Evolutionary conservation across 306 rosid species (phyloP).

Genomic region (Prunus dulcis): DNA sequence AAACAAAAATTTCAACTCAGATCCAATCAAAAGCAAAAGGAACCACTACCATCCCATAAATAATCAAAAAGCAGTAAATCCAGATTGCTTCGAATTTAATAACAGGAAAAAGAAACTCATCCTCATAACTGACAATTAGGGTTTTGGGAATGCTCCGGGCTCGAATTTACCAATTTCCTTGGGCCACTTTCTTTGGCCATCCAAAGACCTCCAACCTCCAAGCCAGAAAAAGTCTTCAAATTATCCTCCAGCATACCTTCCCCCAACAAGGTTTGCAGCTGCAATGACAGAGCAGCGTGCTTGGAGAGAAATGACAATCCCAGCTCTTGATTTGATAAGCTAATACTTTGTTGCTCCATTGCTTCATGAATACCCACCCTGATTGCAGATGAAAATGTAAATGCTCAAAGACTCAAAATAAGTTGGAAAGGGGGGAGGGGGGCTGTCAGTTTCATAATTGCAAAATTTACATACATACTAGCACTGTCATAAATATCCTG

Average conservation of each 20-base stretch:
- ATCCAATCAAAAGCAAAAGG: constrained; percentile 28
- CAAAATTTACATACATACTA: neutral
- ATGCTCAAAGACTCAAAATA: constrained; percentile 1
- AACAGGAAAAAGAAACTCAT: neutral
- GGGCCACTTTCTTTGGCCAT: too few species aligned
- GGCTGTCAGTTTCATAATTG: neutral
- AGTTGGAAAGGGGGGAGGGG: neutral
- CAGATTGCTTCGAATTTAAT: constrained; percentile 21
- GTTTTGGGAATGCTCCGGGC: constrained; percentile 44
- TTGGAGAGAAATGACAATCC: constrained; percentile 97
- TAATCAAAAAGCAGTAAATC: constrained; percentile 3
- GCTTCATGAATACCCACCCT: constrained; percentile 99
- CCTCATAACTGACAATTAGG: constrained; percentile 31
- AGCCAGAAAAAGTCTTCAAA: neutral
- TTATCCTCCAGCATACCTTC: constrained; percentile 57
- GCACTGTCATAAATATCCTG: constrained; percentile 72
- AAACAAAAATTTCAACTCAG: neutral
- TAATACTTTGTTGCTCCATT: constrained; percentile 98
- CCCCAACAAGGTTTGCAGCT: constrained; percentile 98
- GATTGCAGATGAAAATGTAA: constrained; percentile 18
- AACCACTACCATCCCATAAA: constrained; percentile 14
- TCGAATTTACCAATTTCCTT: too few species aligned
- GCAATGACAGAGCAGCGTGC: constrained; percentile 98
- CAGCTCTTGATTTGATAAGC: constrained; percentile 96
- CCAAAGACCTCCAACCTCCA: too few species aligned